A percentile compares a stretch with the other conserved stretches of the same genome.
Evolutionary conservation across 768 basidiomycete species (phyloP).

Genomic region (Suillus placidus): DNA sequence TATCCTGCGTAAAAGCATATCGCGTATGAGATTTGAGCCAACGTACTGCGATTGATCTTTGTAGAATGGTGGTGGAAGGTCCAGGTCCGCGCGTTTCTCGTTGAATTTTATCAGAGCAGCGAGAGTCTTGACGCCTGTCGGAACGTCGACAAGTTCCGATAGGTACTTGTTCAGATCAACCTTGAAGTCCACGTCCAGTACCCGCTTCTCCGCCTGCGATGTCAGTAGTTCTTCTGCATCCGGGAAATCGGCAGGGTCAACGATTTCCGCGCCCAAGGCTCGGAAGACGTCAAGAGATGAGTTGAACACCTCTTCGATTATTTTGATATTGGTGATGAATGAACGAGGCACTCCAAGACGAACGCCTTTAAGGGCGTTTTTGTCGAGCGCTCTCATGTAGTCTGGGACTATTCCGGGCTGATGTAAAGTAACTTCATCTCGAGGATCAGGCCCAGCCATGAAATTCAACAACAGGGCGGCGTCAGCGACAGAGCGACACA

Average conservation of each 20-base stretch:
- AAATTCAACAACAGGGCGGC: not conserved
- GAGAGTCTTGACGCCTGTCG: slow-evolving; percentile 59
- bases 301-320: not conserved
- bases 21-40: not conserved
- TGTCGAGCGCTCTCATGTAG: not conserved
- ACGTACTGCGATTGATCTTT: slow-evolving; percentile 40
- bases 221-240: slow-evolving; percentile 42
- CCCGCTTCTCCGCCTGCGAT: slow-evolving; percentile 56
- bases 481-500: not conserved
- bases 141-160: slow-evolving; percentile 49
- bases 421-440: not conserved
- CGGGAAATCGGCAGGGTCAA: slow-evolving; percentile 64
- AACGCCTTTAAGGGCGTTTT: not conserved
- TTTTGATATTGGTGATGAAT: not conserved
- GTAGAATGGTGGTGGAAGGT: slow-evolving; percentile 41
- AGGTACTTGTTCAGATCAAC: slow-evolving; percentile 49
- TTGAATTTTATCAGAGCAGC: slow-evolving; percentile 64
- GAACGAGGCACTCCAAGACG: not conserved
- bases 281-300: not conserved
- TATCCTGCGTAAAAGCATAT: not conserved
- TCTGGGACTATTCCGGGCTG: not conserved
- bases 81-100: slow-evolving; percentile 49
- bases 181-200: slow-evolving; percentile 62
- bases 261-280: slow-evolving; percentile 6
- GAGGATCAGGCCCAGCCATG: not conserved